Conservation (phyloP, 108 stramenopile genomes). For the Skeletonema grethae region DNA sequence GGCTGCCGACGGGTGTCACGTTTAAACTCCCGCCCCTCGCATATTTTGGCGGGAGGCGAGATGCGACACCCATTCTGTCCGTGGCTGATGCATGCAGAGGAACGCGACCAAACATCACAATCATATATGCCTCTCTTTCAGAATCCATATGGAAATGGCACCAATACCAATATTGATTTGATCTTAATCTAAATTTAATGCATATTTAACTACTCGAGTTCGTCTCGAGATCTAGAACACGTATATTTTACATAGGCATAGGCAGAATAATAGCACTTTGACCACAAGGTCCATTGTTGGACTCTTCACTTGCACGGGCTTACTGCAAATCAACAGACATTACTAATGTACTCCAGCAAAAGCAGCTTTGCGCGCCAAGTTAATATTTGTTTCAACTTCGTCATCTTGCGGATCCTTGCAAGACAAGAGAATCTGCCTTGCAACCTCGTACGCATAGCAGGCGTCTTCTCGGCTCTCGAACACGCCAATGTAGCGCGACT, state of each 20-base stretch:
- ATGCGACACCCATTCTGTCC: too few relatives aligned
- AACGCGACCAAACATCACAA: too few relatives aligned
- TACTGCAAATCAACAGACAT: background rate
- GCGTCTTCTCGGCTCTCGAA: constrained; percentile 81
- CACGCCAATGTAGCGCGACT: constrained; percentile 80
- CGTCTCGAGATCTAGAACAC: background rate
- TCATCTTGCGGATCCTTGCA: constrained; percentile 41
- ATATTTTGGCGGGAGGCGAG: too few relatives aligned
- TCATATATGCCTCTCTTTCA: too few relatives aligned
- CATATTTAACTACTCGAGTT: background rate
- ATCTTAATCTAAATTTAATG: background rate
- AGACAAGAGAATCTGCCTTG: constrained; percentile 41
- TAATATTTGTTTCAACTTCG: constrained; percentile 70
- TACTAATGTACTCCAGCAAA: constrained; percentile 67
- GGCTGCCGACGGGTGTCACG: too few relatives aligned
- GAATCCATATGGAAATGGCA: too few relatives aligned
- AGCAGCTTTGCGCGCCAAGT: constrained; percentile 79
- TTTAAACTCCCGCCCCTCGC: too few relatives aligned
- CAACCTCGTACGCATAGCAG: constrained; percentile 77
- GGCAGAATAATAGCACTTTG: background rate
- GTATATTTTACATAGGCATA: background rate
- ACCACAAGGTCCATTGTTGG: background rate
- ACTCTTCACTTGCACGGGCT: background rate
- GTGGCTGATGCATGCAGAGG: too few relatives aligned
- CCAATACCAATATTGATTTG: too few relatives aligned